phyloP scores from a whole-genome alignment of 495 filamentous ascomycete species.

The Cryomyces antarcticus region DNA sequence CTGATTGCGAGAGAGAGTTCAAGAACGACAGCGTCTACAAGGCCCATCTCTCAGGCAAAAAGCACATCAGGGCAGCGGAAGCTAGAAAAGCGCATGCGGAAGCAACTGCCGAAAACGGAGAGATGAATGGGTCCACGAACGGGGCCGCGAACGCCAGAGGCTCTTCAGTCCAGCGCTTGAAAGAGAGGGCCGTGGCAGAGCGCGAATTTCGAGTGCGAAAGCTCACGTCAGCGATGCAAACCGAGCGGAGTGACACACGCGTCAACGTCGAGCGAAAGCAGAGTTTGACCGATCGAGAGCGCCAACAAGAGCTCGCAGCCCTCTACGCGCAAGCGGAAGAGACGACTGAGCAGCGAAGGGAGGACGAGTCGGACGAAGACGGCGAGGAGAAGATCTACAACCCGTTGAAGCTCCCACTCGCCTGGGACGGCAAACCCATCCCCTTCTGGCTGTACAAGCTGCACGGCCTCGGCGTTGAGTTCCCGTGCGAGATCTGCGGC shows the following conservation, averaged over 20 bases:
- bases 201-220: conserved; percentile 67
- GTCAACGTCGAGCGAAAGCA: conserved; percentile 88
- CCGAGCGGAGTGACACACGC: conserved; percentile 62
- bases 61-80: conserved; percentile 69
- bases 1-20: conserved; percentile 83
- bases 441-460: conserved; percentile 98
- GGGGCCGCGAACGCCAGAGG: conserved; percentile 5
- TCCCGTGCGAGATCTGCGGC: conserved; percentile 87
- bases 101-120: conserved; percentile 4
- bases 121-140: conserved; percentile 7
- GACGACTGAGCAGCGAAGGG: conserved; percentile 13
- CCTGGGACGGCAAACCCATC: conserved; percentile 97
- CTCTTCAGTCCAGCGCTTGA: conserved; percentile 36
- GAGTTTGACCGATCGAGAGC: conserved; percentile 88
- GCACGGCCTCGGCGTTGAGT: conserved; percentile 87
- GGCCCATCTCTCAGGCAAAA: conserved; percentile 71
- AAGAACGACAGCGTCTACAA: conserved; percentile 91
- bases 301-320: conserved; percentile 79
- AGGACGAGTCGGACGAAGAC: conserved; percentile 35
- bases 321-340: conserved; percentile 43
- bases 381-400: conserved; percentile 82
- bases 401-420: conserved; percentile 81
- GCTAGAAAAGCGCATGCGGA: conserved; percentile 22
- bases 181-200: conserved; percentile 80
- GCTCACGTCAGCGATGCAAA: conserved; percentile 53